A percentile compares a stretch with the other conserved stretches of the same genome.
phyloP scores from a whole-genome alignment of 164 flowering plant species.

The Annona squamosa region DNA sequence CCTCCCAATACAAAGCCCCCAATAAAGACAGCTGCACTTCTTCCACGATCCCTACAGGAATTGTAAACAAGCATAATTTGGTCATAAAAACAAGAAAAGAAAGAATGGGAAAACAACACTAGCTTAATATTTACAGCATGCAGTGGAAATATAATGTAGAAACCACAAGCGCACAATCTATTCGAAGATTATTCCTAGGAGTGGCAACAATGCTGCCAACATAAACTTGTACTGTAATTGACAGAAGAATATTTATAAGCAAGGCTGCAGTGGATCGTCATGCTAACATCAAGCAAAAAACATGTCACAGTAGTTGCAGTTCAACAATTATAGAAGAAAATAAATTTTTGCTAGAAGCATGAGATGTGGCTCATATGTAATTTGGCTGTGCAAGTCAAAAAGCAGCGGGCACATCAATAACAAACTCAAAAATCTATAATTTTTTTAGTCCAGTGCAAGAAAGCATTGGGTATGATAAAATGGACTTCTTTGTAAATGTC shows the following conservation, averaged over 20 bases:
- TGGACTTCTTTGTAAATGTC: not conserved
- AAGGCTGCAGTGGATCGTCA: too few relatives aligned
- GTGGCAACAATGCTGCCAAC: not conserved
- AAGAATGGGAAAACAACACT: not conserved
- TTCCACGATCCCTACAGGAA: conserved; percentile 48
- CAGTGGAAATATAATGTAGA: not conserved
- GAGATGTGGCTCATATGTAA: too few relatives aligned
- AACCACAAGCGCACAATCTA: not conserved
- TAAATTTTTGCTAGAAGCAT: not conserved
- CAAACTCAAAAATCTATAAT: too few relatives aligned
- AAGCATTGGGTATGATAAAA: not conserved
- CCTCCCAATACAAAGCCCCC: conserved; percentile 96
- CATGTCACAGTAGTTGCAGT: too few relatives aligned
- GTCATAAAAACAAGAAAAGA: not conserved
- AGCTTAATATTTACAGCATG: not conserved
- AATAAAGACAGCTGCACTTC: conserved; percentile 57
- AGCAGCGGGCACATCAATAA: too few relatives aligned
- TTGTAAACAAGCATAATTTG: not conserved
- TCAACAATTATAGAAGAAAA: not conserved
- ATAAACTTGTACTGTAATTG: not conserved
- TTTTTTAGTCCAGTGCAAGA: not conserved
- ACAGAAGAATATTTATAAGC: not conserved
- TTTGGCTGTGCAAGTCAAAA: too few relatives aligned
- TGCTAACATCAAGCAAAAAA: too few relatives aligned
- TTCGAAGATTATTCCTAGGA: not conserved